Percentiles rank a stretch among this genome's conserved stretches.
Conservation (phyloP, 192 early-diverging fungal genomes). For the Umbelopsis vinacea region DNA sequence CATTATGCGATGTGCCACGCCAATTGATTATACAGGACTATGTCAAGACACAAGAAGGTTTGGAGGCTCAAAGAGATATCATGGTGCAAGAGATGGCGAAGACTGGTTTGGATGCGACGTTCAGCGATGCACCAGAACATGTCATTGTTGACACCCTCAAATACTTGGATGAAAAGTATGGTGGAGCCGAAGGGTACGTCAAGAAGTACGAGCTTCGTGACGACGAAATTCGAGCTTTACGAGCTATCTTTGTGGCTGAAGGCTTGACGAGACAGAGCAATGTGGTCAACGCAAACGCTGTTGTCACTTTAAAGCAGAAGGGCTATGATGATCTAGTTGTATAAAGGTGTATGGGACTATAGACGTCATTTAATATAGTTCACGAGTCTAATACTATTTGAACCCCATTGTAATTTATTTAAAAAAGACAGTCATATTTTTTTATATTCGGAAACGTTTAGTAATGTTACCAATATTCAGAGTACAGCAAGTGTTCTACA, state of each 20-base stretch:
- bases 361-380: background rate
- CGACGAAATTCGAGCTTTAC: background rate
- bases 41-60: constrained; percentile 49
- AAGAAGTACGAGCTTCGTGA: background rate
- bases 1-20: constrained; percentile 57
- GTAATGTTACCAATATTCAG: no score
- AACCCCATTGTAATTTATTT: background rate
- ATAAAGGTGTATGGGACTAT: background rate
- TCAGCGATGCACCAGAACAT: constrained; percentile 50
- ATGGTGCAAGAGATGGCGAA: constrained; percentile 59
- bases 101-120: constrained; percentile 52
- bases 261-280: background rate
- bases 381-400: background rate
- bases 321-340: background rate
- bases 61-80: constrained; percentile 48
- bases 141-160: constrained; percentile 46
- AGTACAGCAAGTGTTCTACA: no score
- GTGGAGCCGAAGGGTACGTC: background rate
- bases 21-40: constrained; percentile 63
- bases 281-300: background rate
- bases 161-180: constrained; percentile 3
- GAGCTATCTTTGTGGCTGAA: background rate
- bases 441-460: no score
- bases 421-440: no score
- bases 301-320: background rate